phyloP scores from a whole-genome alignment of 805 yeast species.

The Saccharomyces mikatae region DNA sequence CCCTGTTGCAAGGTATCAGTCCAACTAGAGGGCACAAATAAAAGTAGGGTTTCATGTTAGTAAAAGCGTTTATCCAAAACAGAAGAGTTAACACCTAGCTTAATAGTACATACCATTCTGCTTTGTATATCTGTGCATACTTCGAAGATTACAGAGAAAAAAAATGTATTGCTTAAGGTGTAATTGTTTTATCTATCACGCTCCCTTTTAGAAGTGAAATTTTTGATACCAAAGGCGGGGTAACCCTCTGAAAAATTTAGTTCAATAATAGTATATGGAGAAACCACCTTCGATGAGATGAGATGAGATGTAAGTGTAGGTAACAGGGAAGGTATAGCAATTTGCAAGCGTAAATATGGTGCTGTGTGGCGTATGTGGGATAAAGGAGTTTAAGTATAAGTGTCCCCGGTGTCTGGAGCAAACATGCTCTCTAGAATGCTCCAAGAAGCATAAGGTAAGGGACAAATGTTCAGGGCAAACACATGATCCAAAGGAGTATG shows the following conservation, averaged over 20 bases:
- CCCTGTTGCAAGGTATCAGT: not conserved
- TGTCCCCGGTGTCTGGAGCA: conserved; percentile 70
- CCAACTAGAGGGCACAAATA: not conserved
- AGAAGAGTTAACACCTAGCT: not conserved
- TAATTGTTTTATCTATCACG: not conserved
- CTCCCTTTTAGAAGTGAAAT: not conserved
- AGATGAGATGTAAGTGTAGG: not conserved
- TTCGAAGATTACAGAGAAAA: not conserved
- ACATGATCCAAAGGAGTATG: conserved; percentile 48
- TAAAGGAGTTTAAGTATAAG: conserved; percentile 46
- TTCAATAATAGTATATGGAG: not conserved
- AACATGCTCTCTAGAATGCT: conserved; percentile 70
- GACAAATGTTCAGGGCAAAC: conserved; percentile 58
- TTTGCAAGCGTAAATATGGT: not conserved
- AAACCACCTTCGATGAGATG: not conserved
- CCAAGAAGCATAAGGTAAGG: conserved; percentile 56
- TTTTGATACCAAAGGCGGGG: not conserved
- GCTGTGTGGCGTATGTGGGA: conserved; percentile 41
- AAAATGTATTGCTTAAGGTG: not conserved
- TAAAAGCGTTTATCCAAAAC: conserved; percentile 1
- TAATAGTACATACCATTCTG: not conserved
- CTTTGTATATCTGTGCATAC: not conserved
- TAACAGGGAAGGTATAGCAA: not conserved
- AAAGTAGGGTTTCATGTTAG: not conserved
- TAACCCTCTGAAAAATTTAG: not conserved